phyloP scores from a whole-genome alignment of 495 filamentous ascomycete species.

The Talaromyces thailandensis region DNA sequence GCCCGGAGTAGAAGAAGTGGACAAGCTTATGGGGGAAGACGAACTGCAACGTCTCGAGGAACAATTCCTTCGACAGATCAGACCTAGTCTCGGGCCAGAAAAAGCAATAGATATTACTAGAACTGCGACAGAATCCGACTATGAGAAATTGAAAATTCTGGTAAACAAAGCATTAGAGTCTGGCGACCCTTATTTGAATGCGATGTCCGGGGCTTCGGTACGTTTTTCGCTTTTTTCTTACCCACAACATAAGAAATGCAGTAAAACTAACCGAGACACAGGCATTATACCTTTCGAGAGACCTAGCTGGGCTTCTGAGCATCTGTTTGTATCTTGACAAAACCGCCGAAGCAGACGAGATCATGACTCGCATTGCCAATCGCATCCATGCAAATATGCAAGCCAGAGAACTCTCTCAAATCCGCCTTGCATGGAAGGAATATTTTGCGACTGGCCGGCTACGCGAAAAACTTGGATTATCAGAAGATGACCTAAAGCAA shows the following conservation, averaged over 20 bases:
- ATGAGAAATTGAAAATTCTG: not conserved
- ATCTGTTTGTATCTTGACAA: not conserved
- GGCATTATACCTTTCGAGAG: not conserved
- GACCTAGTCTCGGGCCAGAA: not conserved
- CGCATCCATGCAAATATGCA: constrained; percentile 2
- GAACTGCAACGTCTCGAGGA: not conserved
- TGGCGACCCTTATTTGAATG: not conserved
- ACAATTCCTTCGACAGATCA: not conserved
- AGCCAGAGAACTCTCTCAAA: not conserved
- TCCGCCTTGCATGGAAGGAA: constrained; percentile 1
- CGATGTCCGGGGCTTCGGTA: not conserved
- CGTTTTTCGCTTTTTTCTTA: not conserved
- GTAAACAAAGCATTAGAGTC: not conserved
- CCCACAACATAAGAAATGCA: not conserved
- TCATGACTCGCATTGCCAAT: constrained; percentile 4
- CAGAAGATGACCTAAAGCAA: not conserved
- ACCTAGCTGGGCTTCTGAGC: not conserved
- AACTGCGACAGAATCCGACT: not conserved
- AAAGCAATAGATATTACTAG: not conserved
- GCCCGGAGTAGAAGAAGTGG: not conserved
- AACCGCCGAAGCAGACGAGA: constrained; percentile 1
- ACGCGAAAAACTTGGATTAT: not conserved
- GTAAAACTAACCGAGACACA: not conserved
- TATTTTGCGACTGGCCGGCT: constrained; percentile 2
- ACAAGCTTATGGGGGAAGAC: not conserved